Evolutionary conservation across 129 eudicot species (phyloP).

Genomic region (Smallanthus sonchifolius): DNA sequence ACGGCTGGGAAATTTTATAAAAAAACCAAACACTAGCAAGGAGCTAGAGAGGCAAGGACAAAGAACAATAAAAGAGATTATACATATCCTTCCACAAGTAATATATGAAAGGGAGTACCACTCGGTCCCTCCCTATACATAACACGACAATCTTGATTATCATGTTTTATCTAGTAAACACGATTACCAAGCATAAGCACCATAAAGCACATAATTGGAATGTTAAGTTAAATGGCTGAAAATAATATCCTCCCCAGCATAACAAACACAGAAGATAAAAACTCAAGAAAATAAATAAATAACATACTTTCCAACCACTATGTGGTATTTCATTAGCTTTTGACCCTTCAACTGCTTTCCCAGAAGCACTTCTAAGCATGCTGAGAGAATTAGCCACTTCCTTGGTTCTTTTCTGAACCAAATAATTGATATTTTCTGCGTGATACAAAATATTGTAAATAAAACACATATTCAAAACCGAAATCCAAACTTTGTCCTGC

Average conservation of each 20-base stretch:
- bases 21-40: no score
- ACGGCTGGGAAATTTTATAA: no score
- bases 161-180: slow-evolving; percentile 71
- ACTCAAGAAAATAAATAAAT: neutral
- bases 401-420: slow-evolving; percentile 57
- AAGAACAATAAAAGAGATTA: no score
- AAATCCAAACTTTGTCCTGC: neutral
- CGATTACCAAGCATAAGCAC: slow-evolving; percentile 1
- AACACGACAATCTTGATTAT: slow-evolving; percentile 83
- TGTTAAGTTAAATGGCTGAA: neutral
- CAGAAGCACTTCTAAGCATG: slow-evolving; percentile 84
- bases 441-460: neutral
- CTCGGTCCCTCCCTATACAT: slow-evolving; percentile 95
- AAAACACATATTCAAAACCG: neutral
- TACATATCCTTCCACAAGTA: slow-evolving; percentile 90
- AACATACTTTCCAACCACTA: slow-evolving; percentile 76
- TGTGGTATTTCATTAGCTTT: slow-evolving; percentile 38
- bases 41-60: no score
- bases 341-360: slow-evolving; percentile 26
- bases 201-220: slow-evolving; percentile 4
- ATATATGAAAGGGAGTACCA: slow-evolving; percentile 84
- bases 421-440: slow-evolving; percentile 49
- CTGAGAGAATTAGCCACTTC: slow-evolving; percentile 62
- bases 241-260: neutral
- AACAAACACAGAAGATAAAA: neutral